Percentiles rank a stretch among this genome's conserved stretches.
Conservation (phyloP, 257 asterid genomes). For the Asclepias syriaca region DNA sequence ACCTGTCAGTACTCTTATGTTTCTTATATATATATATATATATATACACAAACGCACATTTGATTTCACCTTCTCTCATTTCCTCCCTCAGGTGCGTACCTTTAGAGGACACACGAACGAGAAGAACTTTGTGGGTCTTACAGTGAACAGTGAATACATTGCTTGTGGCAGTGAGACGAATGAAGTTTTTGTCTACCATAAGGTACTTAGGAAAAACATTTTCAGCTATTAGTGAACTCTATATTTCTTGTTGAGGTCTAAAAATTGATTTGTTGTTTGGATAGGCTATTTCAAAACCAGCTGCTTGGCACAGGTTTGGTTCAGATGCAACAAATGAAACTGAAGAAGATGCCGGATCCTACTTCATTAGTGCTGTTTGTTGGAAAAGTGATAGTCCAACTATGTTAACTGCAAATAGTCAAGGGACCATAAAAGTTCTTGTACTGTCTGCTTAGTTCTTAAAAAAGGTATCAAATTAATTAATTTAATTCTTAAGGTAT, state of each 20-base stretch:
- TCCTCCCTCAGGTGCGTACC: constrained; percentile 52
- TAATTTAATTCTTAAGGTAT: no score
- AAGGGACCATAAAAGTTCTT: constrained; percentile 77
- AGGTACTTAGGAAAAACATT: constrained; percentile 30
- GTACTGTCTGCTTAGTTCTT: constrained; percentile 56
- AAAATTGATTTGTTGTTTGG: not conserved
- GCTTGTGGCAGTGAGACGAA: constrained; percentile 95
- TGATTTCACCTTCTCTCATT: constrained; percentile 6
- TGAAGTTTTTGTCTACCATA: constrained; percentile 75
- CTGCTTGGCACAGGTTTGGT: constrained; percentile 63
- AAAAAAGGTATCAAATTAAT: not conserved
- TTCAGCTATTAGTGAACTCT: not conserved
- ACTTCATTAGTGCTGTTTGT: constrained; percentile 85
- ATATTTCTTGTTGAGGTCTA: not conserved
- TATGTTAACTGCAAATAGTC: constrained; percentile 73
- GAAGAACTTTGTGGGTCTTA: constrained; percentile 76
- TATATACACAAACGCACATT: not conserved
- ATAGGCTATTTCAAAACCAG: constrained; percentile 77
- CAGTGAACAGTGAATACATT: constrained; percentile 62
- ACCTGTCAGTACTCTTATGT: not conserved
- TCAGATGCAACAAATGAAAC: constrained; percentile 45
- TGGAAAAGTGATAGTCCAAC: constrained; percentile 88
- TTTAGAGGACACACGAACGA: constrained; percentile 78
- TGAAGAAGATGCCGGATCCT: constrained; percentile 51
- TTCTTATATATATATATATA: not conserved